Evolutionary conservation across 176 grass and related monocot genomes (phyloP).

Genomic region (Tillandsia fasciculata): DNA sequence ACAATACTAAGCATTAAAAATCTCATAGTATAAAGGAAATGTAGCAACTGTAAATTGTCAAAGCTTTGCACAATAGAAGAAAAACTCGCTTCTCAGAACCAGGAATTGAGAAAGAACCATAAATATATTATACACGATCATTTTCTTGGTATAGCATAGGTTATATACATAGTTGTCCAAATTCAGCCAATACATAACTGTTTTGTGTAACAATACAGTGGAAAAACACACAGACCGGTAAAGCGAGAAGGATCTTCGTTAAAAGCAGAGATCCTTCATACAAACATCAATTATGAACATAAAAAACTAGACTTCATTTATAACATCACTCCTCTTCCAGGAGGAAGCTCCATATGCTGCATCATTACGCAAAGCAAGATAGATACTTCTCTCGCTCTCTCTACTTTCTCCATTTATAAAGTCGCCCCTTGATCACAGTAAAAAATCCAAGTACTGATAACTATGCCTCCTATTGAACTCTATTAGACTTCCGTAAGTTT

Average conservation of each 20-base stretch:
- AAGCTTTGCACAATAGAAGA: too few species aligned
- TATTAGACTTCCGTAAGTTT: conserved; percentile 85
- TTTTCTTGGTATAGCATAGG: too few species aligned
- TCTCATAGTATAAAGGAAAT: too few species aligned
- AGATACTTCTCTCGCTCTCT: neutral
- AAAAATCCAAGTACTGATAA: conserved; percentile 3
- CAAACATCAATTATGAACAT: neutral
- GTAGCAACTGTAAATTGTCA: too few species aligned
- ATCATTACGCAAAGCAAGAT: neutral
- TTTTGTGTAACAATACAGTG: neutral
- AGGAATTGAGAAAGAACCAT: too few species aligned
- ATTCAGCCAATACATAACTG: too few species aligned
- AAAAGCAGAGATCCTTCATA: neutral
- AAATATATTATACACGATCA: too few species aligned
- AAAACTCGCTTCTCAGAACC: too few species aligned
- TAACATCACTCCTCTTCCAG: neutral
- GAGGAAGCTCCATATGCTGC: neutral
- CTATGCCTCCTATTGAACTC: conserved; percentile 34
- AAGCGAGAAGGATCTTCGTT: neutral
- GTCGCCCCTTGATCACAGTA: neutral
- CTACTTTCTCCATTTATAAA: neutral
- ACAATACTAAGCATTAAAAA: too few species aligned
- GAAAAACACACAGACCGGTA: neutral
- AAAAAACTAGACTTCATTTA: too few species aligned
- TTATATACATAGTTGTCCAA: too few species aligned